These are phyloP conservation scores for Coriolopsis trogii DNA, from an alignment of 1,284 basidiomycete genomes.

Conservation along the genomic window DNA sequence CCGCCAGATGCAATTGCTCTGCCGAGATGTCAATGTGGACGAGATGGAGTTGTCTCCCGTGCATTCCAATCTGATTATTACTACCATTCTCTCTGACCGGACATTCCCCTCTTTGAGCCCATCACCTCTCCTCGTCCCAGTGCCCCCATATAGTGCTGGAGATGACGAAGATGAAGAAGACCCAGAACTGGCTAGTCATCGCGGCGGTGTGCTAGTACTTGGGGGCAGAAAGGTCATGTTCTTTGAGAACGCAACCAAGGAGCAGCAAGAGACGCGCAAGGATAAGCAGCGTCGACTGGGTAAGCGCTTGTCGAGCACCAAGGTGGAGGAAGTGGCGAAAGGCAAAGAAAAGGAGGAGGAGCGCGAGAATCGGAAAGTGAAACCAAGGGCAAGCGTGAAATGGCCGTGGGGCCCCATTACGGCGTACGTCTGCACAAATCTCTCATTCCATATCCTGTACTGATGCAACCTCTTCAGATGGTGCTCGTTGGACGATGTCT, in stretches of 20 bases:
- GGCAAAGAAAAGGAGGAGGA: slow-evolving; percentile 60
- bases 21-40: slow-evolving; percentile 55
- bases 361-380: slow-evolving; percentile 54
- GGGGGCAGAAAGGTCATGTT: slow-evolving; percentile 66
- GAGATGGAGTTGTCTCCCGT: slow-evolving; percentile 55
- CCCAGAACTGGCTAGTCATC: slow-evolving; percentile 37
- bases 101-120: slow-evolving; percentile 37
- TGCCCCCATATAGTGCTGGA: slow-evolving; percentile 41
- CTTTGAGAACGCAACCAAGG: slow-evolving; percentile 54
- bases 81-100: slow-evolving; percentile 35
- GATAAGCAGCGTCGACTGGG: slow-evolving; percentile 56
- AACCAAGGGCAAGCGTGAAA: slow-evolving; percentile 52
- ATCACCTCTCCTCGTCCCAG: slow-evolving; percentile 48
- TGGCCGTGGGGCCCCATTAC: slow-evolving; percentile 77
- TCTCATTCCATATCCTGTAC: neutral
- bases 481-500: slow-evolving; percentile 47
- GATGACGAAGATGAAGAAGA: slow-evolving; percentile 31
- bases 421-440: slow-evolving; percentile 46
- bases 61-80: slow-evolving; percentile 51
- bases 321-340: slow-evolving; percentile 41
- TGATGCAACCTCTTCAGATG: no score
- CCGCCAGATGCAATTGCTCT: slow-evolving; percentile 59
- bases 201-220: slow-evolving; percentile 70
- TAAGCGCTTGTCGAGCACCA: slow-evolving; percentile 48
- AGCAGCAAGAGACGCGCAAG: slow-evolving; percentile 52